These are phyloP conservation scores for Truncatella angustata DNA, from an alignment of 2,329 filamentous ascomycete genomes.

Conservation along the genomic window DNA sequence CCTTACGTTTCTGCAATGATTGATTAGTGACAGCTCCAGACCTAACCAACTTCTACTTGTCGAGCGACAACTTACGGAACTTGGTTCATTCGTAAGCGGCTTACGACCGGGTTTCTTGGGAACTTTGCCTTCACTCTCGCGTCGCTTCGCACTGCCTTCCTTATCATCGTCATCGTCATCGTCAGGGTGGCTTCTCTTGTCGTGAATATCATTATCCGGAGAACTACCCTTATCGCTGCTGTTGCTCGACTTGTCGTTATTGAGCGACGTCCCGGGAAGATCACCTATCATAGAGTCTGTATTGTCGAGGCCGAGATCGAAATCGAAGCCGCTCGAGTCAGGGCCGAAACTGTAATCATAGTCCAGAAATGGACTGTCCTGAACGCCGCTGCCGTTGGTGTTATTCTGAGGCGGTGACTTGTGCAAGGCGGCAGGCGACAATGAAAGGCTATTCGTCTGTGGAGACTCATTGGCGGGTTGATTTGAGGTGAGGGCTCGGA, in stretches of 20 bases:
- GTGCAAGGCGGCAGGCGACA: conserved; percentile 49
- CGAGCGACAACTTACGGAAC: conserved; percentile 69
- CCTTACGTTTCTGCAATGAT: conserved; percentile 77
- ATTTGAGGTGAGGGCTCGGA: conserved; percentile 75
- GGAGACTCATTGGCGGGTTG: conserved; percentile 36
- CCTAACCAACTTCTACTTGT: neutral
- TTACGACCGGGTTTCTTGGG: conserved; percentile 97
- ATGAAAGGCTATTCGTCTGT: conserved; percentile 36
- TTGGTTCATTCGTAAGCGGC: conserved; percentile 92
- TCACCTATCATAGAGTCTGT: conserved; percentile 74
- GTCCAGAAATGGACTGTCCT: conserved; percentile 81
- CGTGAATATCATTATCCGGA: conserved; percentile 57
- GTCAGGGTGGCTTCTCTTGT: conserved; percentile 73
- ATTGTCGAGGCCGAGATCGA: conserved; percentile 56
- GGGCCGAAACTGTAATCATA: conserved; percentile 76
- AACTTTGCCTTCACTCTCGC: conserved; percentile 79
- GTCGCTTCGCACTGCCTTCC: conserved; percentile 59
- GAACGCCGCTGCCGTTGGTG: conserved; percentile 49
- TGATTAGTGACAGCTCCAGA: conserved; percentile 21
- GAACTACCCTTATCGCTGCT: conserved; percentile 53
- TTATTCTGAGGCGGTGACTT: conserved; percentile 47
- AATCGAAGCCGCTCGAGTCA: conserved; percentile 69
- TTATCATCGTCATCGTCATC: conserved; percentile 63
- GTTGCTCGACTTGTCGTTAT: conserved; percentile 13
- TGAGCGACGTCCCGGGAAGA: conserved; percentile 52